Percentiles rank a stretch among this genome's conserved stretches.
Evolutionary conservation across 306 rosid species (phyloP).

Genomic region (Acacia crassicarpa): DNA sequence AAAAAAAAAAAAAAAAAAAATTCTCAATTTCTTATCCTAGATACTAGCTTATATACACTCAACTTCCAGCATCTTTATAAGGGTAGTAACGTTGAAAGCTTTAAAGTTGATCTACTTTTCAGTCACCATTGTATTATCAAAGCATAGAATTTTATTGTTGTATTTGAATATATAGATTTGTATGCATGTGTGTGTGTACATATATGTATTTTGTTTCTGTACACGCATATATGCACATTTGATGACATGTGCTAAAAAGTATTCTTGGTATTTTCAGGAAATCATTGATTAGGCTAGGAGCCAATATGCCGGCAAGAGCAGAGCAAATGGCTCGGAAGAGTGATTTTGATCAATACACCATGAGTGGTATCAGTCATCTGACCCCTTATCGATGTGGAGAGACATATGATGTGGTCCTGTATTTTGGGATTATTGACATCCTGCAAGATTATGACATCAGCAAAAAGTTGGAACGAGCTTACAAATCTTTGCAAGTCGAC

Average conservation of each 20-base stretch:
- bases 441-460: slow-evolving; percentile 94
- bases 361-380: slow-evolving; percentile 73
- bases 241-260: background rate
- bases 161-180: background rate
- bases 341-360: slow-evolving; percentile 86
- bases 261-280: slow-evolving; percentile 59
- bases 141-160: slow-evolving; percentile 14
- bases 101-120: background rate
- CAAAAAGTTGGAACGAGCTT: slow-evolving; percentile 96
- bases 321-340: slow-evolving; percentile 84
- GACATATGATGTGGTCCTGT: slow-evolving; percentile 74
- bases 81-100: background rate
- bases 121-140: background rate
- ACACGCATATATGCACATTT: slow-evolving; percentile 6
- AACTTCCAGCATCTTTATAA: background rate
- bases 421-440: slow-evolving; percentile 95
- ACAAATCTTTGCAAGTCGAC: slow-evolving; percentile 92
- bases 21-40: background rate
- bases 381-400: slow-evolving; percentile 81
- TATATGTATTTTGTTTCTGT: background rate
- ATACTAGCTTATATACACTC: background rate
- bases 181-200: too few species aligned
- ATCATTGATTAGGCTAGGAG: slow-evolving; percentile 89
- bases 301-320: slow-evolving; percentile 98
- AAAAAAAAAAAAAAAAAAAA: too few species aligned